Conservation (phyloP, 345 rosid genomes). For the Citrus hindsii region DNA sequence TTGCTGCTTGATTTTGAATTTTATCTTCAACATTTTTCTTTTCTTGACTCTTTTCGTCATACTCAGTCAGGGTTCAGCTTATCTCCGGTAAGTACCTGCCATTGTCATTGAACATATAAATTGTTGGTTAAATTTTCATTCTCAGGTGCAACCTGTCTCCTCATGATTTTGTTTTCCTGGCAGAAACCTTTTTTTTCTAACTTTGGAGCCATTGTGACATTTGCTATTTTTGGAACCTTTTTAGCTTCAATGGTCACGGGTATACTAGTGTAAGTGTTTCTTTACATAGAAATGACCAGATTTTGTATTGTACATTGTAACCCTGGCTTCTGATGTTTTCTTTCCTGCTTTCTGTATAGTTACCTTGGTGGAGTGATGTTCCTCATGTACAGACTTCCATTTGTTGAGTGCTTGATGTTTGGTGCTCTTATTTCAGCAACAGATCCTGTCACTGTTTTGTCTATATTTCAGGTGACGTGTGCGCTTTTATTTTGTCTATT, state of each 20-base stretch:
- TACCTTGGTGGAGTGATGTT: slow-evolving; percentile 82
- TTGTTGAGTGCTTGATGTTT: slow-evolving; percentile 95
- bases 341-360: slow-evolving; percentile 34
- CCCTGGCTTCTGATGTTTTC: neutral
- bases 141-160: neutral
- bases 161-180: neutral
- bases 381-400: slow-evolving; percentile 90
- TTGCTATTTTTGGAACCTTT: slow-evolving; percentile 87
- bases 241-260: slow-evolving; percentile 85
- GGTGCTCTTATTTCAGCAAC: slow-evolving; percentile 99
- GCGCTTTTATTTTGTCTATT: neutral
- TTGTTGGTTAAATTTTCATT: neutral
- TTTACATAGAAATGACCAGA: neutral
- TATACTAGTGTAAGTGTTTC: slow-evolving; percentile 72
- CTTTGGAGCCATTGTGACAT: slow-evolving; percentile 96
- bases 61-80: slow-evolving; percentile 98
- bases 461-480: slow-evolving; percentile 83
- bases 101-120: neutral
- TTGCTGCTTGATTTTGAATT: neutral
- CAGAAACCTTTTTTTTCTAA: slow-evolving; percentile 98
- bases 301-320: neutral
- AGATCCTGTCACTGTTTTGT: slow-evolving; percentile 96
- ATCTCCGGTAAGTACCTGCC: slow-evolving; percentile 66
- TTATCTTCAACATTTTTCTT: slow-evolving; percentile 13
- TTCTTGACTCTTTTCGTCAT: slow-evolving; percentile 49